These are phyloP conservation scores for Elsinoe perseae DNA, from an alignment of 2,329 filamentous ascomycete species.

Conservation along the genomic window DNA sequence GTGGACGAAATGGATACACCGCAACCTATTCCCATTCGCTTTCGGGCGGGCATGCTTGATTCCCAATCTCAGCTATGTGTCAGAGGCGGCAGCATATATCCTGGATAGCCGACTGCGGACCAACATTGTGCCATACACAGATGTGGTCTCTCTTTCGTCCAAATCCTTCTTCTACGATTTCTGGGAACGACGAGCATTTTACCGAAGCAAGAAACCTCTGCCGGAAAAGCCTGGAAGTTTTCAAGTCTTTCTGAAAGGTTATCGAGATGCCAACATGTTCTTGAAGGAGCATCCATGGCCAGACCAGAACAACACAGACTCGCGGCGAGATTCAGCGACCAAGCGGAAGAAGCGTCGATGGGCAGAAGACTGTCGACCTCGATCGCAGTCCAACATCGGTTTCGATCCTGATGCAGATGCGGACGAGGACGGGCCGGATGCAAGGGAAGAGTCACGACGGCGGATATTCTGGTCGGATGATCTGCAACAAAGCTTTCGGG, in stretches of 20 bases:
- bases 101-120: constrained; percentile 85
- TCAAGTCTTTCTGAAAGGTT: constrained; percentile 93
- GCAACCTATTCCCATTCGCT: constrained; percentile 94
- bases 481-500: constrained; percentile 84
- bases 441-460: constrained; percentile 27
- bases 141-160: constrained; percentile 86
- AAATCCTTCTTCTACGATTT: constrained; percentile 98
- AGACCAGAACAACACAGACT: constrained; percentile 65
- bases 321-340: constrained; percentile 49
- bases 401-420: constrained; percentile 39
- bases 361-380: constrained; percentile 73
- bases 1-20: constrained; percentile 99
- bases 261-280: constrained; percentile 94
- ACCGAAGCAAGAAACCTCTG: constrained; percentile 76
- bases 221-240: constrained; percentile 92
- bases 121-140: constrained; percentile 90
- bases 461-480: constrained; percentile 77
- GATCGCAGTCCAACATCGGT: constrained; percentile 14
- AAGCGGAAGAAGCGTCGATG: constrained; percentile 61
- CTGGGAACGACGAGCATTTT: constrained; percentile 85
- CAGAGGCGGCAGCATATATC: constrained; percentile 92
- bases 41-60: constrained; percentile 94
- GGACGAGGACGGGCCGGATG: constrained; percentile 46
- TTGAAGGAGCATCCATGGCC: constrained; percentile 94
- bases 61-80: constrained; percentile 94